These are phyloP conservation scores for Knoxia roxburghii DNA, from an alignment of 257 asterid genomes.

Conservation along the genomic window DNA sequence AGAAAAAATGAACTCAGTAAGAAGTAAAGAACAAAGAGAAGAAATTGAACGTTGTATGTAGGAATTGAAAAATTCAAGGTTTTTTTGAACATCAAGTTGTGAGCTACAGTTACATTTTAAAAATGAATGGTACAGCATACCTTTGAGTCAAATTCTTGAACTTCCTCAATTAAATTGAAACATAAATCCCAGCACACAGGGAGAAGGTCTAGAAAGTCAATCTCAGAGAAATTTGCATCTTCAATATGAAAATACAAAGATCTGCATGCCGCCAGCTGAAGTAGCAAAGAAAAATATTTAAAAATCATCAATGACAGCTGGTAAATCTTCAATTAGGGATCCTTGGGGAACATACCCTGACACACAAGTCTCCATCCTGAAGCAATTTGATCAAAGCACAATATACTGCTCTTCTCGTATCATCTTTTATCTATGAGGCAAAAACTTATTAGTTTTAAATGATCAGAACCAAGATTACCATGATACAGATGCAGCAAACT, in stretches of 20 bases:
- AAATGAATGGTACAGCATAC: conserved; percentile 29
- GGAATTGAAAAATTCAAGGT: neutral
- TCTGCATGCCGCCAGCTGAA: conserved; percentile 89
- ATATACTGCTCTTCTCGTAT: conserved; percentile 80
- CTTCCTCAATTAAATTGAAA: conserved; percentile 84
- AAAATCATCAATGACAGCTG: conserved; percentile 1
- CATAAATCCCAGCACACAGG: conserved; percentile 84
- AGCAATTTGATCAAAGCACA: conserved; percentile 88
- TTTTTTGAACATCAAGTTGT: neutral
- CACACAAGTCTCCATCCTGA: conserved; percentile 86
- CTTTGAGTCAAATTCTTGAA: conserved; percentile 94
- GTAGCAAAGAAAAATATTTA: conserved; percentile 19
- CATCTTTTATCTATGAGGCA: conserved; percentile 69
- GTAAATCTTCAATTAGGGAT: neutral
- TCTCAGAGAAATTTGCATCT: conserved; percentile 87
- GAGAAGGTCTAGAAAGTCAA: conserved; percentile 78
- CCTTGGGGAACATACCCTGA: conserved; percentile 50
- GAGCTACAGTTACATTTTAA: conserved; percentile 19
- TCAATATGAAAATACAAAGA: conserved; percentile 90
- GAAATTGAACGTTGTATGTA: neutral
- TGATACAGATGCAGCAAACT: conserved; percentile 1
- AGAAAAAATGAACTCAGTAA: neutral
- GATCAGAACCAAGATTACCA: neutral
- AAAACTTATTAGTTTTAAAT: conserved; percentile 5
- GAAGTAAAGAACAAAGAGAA: neutral